Evolutionary conservation across 768 basidiomycete genomes (phyloP).

Genomic region (Suillus fuscotomentosus): DNA sequence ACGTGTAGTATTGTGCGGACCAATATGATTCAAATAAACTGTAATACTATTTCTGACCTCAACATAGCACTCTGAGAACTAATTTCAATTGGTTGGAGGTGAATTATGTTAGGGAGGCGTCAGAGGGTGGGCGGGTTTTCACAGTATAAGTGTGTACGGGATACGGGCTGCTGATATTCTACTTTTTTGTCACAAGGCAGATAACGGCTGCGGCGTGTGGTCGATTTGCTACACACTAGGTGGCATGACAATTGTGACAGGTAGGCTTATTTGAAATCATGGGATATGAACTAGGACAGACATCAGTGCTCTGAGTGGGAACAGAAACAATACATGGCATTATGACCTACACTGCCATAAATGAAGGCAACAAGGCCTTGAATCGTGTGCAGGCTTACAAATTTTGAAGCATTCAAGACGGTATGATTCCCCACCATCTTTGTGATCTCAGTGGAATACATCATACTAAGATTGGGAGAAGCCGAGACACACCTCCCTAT

Average conservation of each 20-base stretch:
- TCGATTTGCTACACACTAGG: neutral
- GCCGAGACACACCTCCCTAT: neutral
- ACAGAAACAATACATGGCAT: neutral
- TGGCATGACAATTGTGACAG: neutral
- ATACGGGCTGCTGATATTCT: too few species aligned
- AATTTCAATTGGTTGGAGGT: too few species aligned
- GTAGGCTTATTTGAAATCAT: neutral
- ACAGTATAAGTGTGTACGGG: too few species aligned
- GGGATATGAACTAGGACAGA: neutral
- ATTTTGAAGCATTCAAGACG: neutral
- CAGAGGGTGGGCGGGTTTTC: too few species aligned
- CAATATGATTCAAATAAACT: too few species aligned
- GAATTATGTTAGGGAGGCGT: too few species aligned
- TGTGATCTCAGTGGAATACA: neutral
- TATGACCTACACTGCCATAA: neutral
- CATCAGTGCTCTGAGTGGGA: neutral
- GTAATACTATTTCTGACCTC: too few species aligned
- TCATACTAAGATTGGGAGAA: neutral
- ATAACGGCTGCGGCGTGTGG: neutral
- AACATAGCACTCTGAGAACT: too few species aligned
- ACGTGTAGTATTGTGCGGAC: neutral
- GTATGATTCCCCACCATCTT: constrained; percentile 5
- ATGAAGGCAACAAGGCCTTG: neutral
- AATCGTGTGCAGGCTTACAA: neutral
- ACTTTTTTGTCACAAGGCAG: neutral